Conservation (phyloP, 495 filamentous ascomycete species). For the Penicillium longicatenatum region DNA sequence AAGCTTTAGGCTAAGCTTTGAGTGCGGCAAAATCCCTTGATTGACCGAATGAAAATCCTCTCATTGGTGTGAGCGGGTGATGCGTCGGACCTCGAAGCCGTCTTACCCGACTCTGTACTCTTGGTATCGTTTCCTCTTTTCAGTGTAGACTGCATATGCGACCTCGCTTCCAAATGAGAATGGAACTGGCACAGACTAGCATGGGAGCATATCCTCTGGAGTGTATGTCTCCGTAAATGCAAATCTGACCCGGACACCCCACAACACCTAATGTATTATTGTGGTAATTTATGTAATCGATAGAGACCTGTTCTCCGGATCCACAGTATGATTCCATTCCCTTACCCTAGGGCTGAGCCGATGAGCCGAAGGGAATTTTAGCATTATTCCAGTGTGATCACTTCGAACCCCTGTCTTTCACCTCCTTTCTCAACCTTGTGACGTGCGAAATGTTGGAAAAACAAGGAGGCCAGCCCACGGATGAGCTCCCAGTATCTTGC, state of each 20-base stretch:
- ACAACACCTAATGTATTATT: no score
- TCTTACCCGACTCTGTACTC: not conserved
- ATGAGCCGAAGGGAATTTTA: not conserved
- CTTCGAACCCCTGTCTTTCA: not conserved
- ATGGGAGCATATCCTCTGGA: no score
- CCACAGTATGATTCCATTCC: not conserved
- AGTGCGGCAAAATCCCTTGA: not conserved
- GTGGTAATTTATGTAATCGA: no score
- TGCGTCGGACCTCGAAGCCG: not conserved
- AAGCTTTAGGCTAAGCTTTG: not conserved
- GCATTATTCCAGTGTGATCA: not conserved
- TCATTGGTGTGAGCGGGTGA: not conserved
- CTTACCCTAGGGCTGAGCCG: conserved; percentile 1
- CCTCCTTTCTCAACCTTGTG: not conserved
- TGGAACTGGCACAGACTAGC: no score
- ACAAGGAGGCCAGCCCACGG: not conserved
- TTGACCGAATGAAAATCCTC: not conserved
- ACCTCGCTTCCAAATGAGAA: no score
- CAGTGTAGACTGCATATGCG: no score
- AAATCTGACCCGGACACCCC: no score
- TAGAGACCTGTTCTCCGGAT: not conserved
- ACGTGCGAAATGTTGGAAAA: not conserved
- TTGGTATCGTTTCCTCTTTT: no score
- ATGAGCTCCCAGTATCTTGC: not conserved
- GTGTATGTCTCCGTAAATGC: no score